Base-by-base conservation (phyloP, 208 protist genomes). In the Balamuthia mandrillaris region DNA sequence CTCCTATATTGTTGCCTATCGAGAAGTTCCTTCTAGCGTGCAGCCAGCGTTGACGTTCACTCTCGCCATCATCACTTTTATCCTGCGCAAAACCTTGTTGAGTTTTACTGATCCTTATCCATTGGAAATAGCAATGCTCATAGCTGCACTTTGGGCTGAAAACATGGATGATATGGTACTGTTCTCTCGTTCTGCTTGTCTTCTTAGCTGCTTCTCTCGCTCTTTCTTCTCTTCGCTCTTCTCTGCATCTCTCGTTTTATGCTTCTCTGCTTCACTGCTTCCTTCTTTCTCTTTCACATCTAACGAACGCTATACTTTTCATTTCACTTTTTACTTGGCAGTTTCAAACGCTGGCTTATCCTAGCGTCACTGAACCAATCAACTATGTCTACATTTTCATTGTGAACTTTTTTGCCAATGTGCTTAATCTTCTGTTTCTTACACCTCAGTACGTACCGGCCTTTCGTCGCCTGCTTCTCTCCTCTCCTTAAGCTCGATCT, bases 51-150 rank as follows among this genome's bases (percentile, higher is more conserved):
- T 81, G n/a, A 51, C 74, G 21, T 61, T 63, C 12, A 33, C n/a
- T 29, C 54, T 81, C 14, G 74, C 74, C 49, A 81, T 81, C 9
- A 35, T 37, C 54, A 39, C 63, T 33, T 81, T 81, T 24, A 81
- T 81, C 74, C 58, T 81, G 74, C 74, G 74, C 35, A 81, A 81
- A 56, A n/a, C 41, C 18, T 10, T 78, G 9, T 39, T 88, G 39
- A 65, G 47, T 5, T 39, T 86, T 6, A 66, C 74, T 12, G 86
- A 88, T 51, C 35, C 51, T 21, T 86, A 86, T 37, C 86, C 86
- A 9, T 56, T 88, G 1, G 86, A 88, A 41, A 88, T 86, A 37
- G 61, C 78, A 24, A 88, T 88, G 86, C 29, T 88, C 29, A 81
- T 88, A 14, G 42, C 65, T 16, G 74, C 79, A 27, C 56, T 88